phyloP scores from a whole-genome alignment of 2,329 filamentous ascomycete species.

The Pseudogymnoascus sp. region DNA sequence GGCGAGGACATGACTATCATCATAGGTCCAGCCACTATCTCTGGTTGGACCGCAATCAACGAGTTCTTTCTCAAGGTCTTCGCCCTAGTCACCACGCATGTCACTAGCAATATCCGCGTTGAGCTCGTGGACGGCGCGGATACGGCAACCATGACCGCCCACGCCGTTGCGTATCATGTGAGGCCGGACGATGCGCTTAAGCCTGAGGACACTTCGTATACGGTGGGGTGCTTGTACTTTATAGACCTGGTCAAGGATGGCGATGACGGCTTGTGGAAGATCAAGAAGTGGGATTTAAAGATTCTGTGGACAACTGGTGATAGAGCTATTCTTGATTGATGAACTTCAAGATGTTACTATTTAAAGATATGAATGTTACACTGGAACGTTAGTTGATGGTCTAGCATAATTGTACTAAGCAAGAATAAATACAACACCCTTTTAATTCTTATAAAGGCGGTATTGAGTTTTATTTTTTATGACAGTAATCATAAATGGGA shows the following conservation, averaged over 20 bases:
- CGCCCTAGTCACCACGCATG: conserved; percentile 27
- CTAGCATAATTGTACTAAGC: background rate
- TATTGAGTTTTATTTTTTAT: background rate
- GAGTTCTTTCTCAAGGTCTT: conserved; percentile 16
- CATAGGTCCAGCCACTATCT: background rate
- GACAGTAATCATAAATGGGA: no score
- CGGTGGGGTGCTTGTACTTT: conserved; percentile 25
- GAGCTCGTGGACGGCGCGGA: conserved; percentile 20
- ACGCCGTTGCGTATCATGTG: conserved; percentile 25
- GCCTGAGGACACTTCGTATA: conserved; percentile 18
- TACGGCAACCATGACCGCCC: conserved; percentile 23
- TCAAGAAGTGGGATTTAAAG: conserved; percentile 25
- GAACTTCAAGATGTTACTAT: background rate
- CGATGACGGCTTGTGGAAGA: conserved; percentile 28
- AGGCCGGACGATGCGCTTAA: conserved; percentile 22
- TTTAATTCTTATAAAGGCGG: background rate
- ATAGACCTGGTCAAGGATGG: conserved; percentile 26
- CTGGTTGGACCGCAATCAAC: conserved; percentile 13
- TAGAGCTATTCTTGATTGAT: background rate
- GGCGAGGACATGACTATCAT: conserved; percentile 13
- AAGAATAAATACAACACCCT: background rate
- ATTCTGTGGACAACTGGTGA: conserved; percentile 28
- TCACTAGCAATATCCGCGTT: conserved; percentile 26
- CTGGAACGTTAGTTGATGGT: background rate
- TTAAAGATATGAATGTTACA: background rate